Evolutionary conservation across 2,329 filamentous ascomycete species (phyloP), one percentile per base, ranked within the genome.

Genomic region (Penicillium capsulatum): DNA sequence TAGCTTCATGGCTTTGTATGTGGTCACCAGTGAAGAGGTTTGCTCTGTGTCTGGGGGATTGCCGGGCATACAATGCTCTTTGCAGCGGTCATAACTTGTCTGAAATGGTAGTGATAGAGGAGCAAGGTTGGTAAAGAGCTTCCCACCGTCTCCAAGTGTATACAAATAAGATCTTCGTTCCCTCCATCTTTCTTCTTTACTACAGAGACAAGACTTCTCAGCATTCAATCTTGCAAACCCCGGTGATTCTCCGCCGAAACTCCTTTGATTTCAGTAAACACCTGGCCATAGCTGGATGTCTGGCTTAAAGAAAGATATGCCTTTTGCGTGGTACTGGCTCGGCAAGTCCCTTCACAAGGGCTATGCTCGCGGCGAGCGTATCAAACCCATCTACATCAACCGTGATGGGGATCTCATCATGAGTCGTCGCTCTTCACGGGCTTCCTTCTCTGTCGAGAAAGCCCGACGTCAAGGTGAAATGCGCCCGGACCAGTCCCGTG

Each of bases 281-380:
- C 9, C 19, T 22, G 19, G 5, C 19, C 19, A 14, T 4, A 11
- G n/a, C n/a, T n/a, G n/a, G 17, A 31, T 36, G 31, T 22, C n/a
- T 8, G 27, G 19, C 17, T 11, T 30, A 22, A 39, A 28, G 34
- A n/a, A 16, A 10, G 31, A 48, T 14, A 43, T 56, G 7, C 55
- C 54, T 16, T 56, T 45, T 20, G 34, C 32, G 15, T 56, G 53
- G 51, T 56, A 54, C 40, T 57, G 49, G 51, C 34, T 44, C 15
- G 51, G 53, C 38, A 53, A 54, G 28, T 34, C 54, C 7, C 39
- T 53, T 26, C 47, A 45, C 24, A 45, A 40, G 39, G 41, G 45
- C 7, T 19, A 37, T 3, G 32, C 36, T 14, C 50, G 36, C 11
- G 48, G 45, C 13, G 47, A 54, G 19, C 40, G 33, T 17, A 46